Conservation (phyloP, 352 stramenopile species). For the Hyaloperonospora arabidopsidis region DNA sequence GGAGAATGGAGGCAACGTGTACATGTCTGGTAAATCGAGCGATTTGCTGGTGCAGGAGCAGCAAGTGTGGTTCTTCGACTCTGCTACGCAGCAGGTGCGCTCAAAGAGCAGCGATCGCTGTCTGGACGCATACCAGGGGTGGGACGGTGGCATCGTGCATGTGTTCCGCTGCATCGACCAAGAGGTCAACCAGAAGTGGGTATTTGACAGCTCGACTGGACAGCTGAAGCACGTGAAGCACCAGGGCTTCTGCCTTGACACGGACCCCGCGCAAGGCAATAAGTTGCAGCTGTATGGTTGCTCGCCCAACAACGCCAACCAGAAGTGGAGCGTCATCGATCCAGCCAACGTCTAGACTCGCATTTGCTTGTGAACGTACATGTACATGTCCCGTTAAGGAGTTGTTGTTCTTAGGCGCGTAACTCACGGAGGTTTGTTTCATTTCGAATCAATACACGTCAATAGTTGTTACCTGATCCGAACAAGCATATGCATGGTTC, state of each 20-base stretch:
- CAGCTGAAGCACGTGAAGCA: constrained; percentile 38
- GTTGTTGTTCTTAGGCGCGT: too few species aligned
- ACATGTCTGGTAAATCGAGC: constrained; percentile 34
- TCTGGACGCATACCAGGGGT: constrained; percentile 48
- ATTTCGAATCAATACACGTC: too few species aligned
- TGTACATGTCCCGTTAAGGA: too few species aligned
- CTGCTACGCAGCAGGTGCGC: constrained; percentile 36
- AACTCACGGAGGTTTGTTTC: too few species aligned
- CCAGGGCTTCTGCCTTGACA: constrained; percentile 49
- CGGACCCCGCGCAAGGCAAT: constrained; percentile 33
- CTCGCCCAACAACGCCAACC: constrained; percentile 45
- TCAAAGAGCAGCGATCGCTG: constrained; percentile 65
- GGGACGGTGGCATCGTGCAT: constrained; percentile 46
- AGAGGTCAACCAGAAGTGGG: constrained; percentile 68
- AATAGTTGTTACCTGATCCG: too few species aligned
- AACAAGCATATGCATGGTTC: too few species aligned
- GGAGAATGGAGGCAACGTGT: constrained; percentile 29
- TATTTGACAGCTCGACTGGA: constrained; percentile 37
- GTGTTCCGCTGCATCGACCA: constrained; percentile 45
- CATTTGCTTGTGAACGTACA: too few species aligned
- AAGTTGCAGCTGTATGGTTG: constrained; percentile 58
- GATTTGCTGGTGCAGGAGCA: constrained; percentile 48
- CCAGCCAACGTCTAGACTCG: too few species aligned
- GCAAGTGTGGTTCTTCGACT: constrained; percentile 63
- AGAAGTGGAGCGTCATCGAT: constrained; percentile 7